Evolutionary conservation across 2,329 filamentous ascomycete species (phyloP), one percentile per base, ranked within the genome.

Genomic region (Cytospora piceae): DNA sequence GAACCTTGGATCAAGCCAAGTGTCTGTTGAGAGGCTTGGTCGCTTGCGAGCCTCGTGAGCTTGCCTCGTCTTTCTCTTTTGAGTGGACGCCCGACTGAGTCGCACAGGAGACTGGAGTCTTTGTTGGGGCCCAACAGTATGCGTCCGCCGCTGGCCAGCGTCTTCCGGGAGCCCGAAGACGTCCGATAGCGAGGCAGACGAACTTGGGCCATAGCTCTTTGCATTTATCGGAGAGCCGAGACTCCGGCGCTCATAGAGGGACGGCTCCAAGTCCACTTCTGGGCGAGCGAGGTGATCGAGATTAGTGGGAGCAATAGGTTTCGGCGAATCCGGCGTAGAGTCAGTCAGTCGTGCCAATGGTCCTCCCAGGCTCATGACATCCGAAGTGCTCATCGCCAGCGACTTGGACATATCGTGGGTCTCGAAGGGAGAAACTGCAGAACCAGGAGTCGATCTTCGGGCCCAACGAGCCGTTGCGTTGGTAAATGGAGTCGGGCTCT

Each of bases 381-480:
- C 85, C 1, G 87, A 82, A 1, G 87, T 90, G 76, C 85, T 88
- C 34, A 89, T 77, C 1, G 82, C 81, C 61, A 90, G 79, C 14
- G 88, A 90, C 71, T 89, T 77, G 52, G 83, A 81, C 81, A 90
- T 88, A 68, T 89, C 87, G 51, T 83, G 81, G 14, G 83, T 83
- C 1, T 82, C 85, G 72, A 90, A 90, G 14, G 83, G 76, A 1
- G 82, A 82, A 4, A 78, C 68, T 60, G 80, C 79, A 34, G 78
- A 79, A 27, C 77, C 78, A 3, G 84, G 80, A 15, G 80, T 82
- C 34, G 79, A 78, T 59, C 81, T 80, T 51, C 82, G 79, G 67
- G 80, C 83, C 75, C 80, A 81, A 27, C 83, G 81, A 37, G 78
- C 78, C n/a, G 80, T 79, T 5, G 80, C 76, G 70, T 80, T 83